phyloP scores from a whole-genome alignment of 208 protist species.

The Vickermania spadyakhi region DNA sequence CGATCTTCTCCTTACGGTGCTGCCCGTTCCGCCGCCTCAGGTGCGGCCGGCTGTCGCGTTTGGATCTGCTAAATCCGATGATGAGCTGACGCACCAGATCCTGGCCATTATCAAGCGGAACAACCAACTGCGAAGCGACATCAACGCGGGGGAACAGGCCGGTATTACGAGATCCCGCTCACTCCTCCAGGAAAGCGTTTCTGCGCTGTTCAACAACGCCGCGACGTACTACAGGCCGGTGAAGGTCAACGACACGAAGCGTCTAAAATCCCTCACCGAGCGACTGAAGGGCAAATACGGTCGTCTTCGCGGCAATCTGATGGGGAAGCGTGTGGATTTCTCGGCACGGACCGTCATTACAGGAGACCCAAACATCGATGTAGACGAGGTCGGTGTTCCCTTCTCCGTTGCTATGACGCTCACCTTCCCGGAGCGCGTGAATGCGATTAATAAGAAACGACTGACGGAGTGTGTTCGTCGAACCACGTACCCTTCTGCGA shows the following conservation, averaged over 20 bases:
- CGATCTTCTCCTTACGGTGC: conserved; percentile 91
- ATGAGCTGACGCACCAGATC: conserved; percentile 98
- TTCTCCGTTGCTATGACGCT: conserved; percentile 96
- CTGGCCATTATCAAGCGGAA: conserved; percentile 97
- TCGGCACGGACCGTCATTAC: conserved; percentile 99
- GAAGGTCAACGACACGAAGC: conserved; percentile 85
- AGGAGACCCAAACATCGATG: conserved; percentile 95
- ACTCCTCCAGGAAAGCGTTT: conserved; percentile 96
- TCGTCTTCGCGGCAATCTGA: conserved; percentile 97
- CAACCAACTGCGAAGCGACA: conserved; percentile 78
- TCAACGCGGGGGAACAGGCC: conserved; percentile 82
- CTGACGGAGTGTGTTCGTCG: conserved; percentile 93
- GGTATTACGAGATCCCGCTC: conserved; percentile 78
- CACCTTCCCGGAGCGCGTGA: conserved; percentile 99
- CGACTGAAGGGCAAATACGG: conserved; percentile 99
- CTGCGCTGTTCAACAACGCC: conserved; percentile 97
- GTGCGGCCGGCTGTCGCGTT: conserved; percentile 97
- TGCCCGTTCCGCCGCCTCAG: conserved; percentile 96
- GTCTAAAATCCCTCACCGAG: conserved; percentile 97
- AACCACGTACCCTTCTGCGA: conserved; percentile 95
- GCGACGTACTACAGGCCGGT: conserved; percentile 89
- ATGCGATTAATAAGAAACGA: conserved; percentile 94
- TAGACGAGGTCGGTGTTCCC: conserved; percentile 99
- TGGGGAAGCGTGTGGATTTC: conserved; percentile 99
- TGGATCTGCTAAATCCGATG: conserved; percentile 78